These are phyloP conservation scores for Firmiana major DNA, from an alignment of 345 rosid genomes.

Conservation along the genomic window DNA sequence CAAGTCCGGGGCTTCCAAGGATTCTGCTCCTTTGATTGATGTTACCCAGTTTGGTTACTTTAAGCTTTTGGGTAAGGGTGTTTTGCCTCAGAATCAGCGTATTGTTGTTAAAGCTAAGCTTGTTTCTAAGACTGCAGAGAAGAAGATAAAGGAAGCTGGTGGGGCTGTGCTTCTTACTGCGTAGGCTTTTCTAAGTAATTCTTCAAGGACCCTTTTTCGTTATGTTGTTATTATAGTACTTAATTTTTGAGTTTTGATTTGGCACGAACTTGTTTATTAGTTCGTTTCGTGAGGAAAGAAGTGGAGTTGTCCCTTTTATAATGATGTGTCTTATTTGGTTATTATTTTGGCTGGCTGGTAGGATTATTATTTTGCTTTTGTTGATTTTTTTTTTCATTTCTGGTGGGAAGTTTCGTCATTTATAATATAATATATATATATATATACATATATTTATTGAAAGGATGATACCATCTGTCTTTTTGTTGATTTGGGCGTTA, in stretches of 20 bases:
- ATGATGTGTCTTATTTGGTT: neutral
- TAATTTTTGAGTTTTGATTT: neutral
- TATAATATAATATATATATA: neutral
- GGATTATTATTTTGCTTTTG: neutral
- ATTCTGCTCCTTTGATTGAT: slow-evolving; percentile 12
- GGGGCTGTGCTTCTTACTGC: slow-evolving; percentile 7
- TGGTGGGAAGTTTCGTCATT: too few species aligned
- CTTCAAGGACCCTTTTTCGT: neutral
- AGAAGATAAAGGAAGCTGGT: slow-evolving; percentile 2
- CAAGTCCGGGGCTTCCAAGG: slow-evolving; percentile 42
- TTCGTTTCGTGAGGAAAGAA: neutral
- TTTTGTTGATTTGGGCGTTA: neutral
- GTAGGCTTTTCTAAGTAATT: neutral
- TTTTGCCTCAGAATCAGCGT: slow-evolving; percentile 3
- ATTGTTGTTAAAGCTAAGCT: slow-evolving; percentile 5
- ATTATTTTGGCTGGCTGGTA: neutral
- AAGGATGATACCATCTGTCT: neutral
- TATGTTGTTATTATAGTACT: neutral
- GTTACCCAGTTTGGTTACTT: slow-evolving; percentile 6
- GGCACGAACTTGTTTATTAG: neutral
- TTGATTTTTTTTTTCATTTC: too few species aligned
- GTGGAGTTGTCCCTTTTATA: neutral
- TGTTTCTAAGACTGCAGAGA: slow-evolving; percentile 5
- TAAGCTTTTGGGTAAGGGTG: slow-evolving; percentile 8
- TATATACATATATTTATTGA: too few species aligned